These are phyloP conservation scores for Diaporthe vexans DNA, from an alignment of 2,329 filamentous ascomycete species.

Conservation along the genomic window DNA sequence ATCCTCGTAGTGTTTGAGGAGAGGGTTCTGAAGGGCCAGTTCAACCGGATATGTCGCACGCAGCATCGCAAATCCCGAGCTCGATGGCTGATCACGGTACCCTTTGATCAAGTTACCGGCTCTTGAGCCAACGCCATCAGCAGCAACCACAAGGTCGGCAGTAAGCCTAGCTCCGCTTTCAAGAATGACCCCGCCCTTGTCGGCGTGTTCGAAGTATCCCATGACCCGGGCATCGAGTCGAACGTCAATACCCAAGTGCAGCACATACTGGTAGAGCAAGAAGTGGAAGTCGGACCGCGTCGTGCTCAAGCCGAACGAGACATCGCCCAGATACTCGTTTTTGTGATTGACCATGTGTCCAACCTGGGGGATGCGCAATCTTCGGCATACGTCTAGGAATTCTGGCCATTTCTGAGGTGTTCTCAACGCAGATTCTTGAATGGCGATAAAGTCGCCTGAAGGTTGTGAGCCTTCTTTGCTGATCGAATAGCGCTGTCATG, in stretches of 20 bases:
- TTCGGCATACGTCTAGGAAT: neutral
- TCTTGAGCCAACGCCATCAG: neutral
- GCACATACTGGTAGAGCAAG: neutral
- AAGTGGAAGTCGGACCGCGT: neutral
- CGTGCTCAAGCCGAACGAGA: neutral
- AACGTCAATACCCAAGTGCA: neutral
- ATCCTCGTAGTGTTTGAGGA: neutral
- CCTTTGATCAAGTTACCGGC: neutral
- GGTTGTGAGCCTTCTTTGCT: neutral
- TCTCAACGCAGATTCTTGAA: neutral
- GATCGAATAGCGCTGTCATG: neutral
- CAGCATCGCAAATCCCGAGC: too few relatives aligned
- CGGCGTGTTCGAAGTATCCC: neutral
- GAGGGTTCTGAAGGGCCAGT: neutral
- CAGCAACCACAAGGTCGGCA: constrained; percentile 13
- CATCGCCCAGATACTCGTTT: neutral
- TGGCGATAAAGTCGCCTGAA: neutral
- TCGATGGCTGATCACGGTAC: too few relatives aligned
- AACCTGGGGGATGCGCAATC: neutral
- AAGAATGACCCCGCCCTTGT: neutral
- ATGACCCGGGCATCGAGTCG: neutral
- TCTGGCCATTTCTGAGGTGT: neutral
- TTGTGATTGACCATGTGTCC: too few relatives aligned
- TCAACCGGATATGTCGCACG: neutral
- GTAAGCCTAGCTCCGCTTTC: neutral